Conservation (phyloP, 805 yeast genomes). For the Candida succiphila region DNA sequence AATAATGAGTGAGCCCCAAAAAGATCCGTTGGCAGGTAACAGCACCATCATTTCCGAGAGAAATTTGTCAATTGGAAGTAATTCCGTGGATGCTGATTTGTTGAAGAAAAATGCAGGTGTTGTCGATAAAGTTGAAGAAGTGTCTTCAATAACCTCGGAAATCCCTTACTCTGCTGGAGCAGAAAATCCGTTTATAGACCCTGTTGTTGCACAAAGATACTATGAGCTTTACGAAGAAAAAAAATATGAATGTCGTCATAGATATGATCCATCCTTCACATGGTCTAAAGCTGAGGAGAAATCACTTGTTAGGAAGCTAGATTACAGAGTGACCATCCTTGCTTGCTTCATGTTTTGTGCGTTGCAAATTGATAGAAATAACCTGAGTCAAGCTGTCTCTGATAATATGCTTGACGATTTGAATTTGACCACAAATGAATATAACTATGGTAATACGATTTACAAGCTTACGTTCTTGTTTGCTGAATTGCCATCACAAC, state of each 20-base stretch:
- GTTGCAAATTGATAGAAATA: constrained; percentile 44
- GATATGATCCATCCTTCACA: constrained; percentile 42
- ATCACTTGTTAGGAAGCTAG: constrained; percentile 34
- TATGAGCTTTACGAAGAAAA: constrained; percentile 30
- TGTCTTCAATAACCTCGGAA: too few species aligned
- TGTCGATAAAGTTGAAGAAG: too few species aligned
- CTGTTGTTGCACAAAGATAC: constrained; percentile 33
- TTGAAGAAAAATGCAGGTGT: too few species aligned
- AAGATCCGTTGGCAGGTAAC: too few species aligned
- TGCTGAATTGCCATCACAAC: constrained; percentile 51
- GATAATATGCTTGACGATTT: constrained; percentile 41
- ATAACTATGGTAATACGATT: constrained; percentile 44
- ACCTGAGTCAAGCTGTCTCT: constrained; percentile 38
- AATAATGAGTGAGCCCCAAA: too few species aligned
- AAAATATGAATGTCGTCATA: constrained; percentile 38
- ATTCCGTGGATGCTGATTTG: too few species aligned
- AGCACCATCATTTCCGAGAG: too few species aligned
- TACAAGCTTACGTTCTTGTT: constrained; percentile 35
- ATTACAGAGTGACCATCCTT: constrained; percentile 41
- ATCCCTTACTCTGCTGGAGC: too few species aligned
- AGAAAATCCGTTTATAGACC: constrained; percentile 31
- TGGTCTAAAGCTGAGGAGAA: constrained; percentile 43
- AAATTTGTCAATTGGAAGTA: too few species aligned
- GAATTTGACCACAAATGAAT: constrained; percentile 39
- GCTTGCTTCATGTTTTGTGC: constrained; percentile 46